Base-by-base conservation (phyloP, 169 alveolate genomes). In the Cryptosporidium sp. region DNA sequence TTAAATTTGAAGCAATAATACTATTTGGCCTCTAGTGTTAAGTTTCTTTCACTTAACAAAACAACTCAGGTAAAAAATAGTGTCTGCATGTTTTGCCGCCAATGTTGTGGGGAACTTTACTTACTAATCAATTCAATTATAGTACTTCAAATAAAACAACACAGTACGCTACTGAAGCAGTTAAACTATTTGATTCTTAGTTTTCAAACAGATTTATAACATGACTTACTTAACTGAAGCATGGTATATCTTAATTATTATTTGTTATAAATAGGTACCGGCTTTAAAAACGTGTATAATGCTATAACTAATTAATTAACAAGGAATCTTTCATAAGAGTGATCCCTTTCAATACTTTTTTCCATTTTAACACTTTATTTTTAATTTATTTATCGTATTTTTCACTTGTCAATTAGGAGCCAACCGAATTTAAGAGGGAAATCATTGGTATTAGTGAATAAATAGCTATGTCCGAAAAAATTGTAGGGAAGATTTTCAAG, bases 81-180 rank as follows among this genome's bases (percentile, higher is more conserved):
- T 51, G 51, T 59, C 86, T 35, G 86, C 86, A 73, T 73, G 86
- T 55, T 69, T n/a, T 73, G 51, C 86, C 86, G 86, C 86, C 68
- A 29, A 31, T 55, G 16, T 7, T 73, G 86, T 73, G 86, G 86
- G 86, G 86, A 50, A 29, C 51, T 62, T 71, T 73, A 73, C 71
- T 73, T 41, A 55, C 70, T 73, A 10, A 50, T 21, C 37, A 55
- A 23, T 26, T 23, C 9, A 23, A 55, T 23, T n/a, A 1, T n/a
- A 26, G 3, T 0, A 55, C 3, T 23, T 55, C 21, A 48, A 48
- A 2, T 14, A 48, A 16, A 48, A 39, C 45, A 6, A 39, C 10
- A 48, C 3, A 48, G 2, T 48, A 18, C 7, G 2, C 23, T 48
- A 16, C 0, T 16, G 21, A 12, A 5, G 12, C 14, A 48, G 14